Evolutionary conservation across 768 basidiomycete genomes (phyloP), one percentile per base, ranked within the genome.

Genomic region (Daedaleopsis sinensis): DNA sequence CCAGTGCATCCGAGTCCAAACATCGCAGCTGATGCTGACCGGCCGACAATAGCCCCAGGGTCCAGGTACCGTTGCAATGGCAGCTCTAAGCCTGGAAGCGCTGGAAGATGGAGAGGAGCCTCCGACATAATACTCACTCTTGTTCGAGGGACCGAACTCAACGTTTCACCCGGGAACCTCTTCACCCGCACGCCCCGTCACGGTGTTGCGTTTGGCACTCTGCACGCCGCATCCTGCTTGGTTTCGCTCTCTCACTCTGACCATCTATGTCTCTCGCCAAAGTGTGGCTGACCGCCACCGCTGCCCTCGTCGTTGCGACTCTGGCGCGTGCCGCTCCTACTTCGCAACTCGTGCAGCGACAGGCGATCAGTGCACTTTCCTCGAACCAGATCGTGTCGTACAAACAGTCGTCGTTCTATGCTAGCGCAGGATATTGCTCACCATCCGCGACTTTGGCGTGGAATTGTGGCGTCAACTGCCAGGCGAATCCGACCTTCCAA

Each of bases 401-500:
- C 63, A 72, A 61, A 49, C 73, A 72, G 36, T 73, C 64, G 65
- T 64, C 72, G 0, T 68, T 55, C 59, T 74, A 69, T 44, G 74
- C 75, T 18, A 71, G 70, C 46, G 65, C 74, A 2, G 75, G 71
- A 15, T 75, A 76, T 61, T 76, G 75, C 64, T 5, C 60, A 7
- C 56, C 74, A 13, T 63, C 71, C 7, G 61, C 55, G 18, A 74
- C 72, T 15, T 32, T 55, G 21, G 38, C 64, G 9, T 75, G 75
- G 75, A 62, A 11, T 42, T 76, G 75, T 43, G 74, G 75, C 3
- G 57, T 72, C 64, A 68, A 82, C 66, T 85, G 83, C 65, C 44
- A 76, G 1, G 82, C 79, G 3, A 83, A 80, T 65, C 70, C 80
- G 5, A 58, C 62, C n/a, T 86, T 86, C 61, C 54, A 75, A 32